phyloP scores from a whole-genome alignment of 495 filamentous ascomycete species.

The Platismatia glauca region DNA sequence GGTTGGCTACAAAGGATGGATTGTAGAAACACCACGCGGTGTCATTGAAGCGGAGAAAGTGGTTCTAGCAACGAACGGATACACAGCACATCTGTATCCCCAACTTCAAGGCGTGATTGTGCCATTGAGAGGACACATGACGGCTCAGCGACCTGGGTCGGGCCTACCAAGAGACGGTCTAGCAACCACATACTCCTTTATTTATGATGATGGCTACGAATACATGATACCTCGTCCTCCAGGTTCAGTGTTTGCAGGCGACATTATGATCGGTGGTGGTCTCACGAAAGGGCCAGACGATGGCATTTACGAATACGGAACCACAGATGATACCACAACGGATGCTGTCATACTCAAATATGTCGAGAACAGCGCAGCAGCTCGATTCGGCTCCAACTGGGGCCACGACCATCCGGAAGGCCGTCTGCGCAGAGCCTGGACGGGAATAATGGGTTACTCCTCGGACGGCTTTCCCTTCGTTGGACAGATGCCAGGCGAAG shows the following conservation, averaged over 20 bases:
- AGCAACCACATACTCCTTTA: constrained; percentile 51
- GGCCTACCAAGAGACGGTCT: constrained; percentile 37
- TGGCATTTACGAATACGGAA: constrained; percentile 44
- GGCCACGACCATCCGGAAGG: constrained; percentile 49
- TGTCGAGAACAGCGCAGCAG: constrained; percentile 35
- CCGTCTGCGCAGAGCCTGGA: constrained; percentile 49
- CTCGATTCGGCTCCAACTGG: constrained; percentile 50
- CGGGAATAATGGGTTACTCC: constrained; percentile 41
- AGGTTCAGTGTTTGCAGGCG: constrained; percentile 37
- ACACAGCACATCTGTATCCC: constrained; percentile 50
- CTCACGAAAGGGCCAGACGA: constrained; percentile 38
- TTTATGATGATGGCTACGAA: constrained; percentile 50
- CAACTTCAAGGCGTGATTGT: constrained; percentile 53
- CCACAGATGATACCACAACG: constrained; percentile 48
- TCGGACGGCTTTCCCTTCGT: constrained; percentile 41
- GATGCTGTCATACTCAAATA: constrained; percentile 47
- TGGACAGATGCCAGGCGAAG: constrained; percentile 36
- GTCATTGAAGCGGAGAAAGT: constrained; percentile 45
- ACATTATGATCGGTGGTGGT: constrained; percentile 66
- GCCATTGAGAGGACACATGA: constrained; percentile 59
- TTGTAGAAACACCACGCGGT: constrained; percentile 46
- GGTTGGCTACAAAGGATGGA: constrained; percentile 30
- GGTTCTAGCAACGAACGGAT: constrained; percentile 66
- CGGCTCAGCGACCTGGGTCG: constrained; percentile 48
- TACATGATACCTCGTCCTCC: constrained; percentile 58